Base-by-base conservation (phyloP, 2,329 filamentous ascomycete genomes). In the Byssoonygena ceratinophila region DNA sequence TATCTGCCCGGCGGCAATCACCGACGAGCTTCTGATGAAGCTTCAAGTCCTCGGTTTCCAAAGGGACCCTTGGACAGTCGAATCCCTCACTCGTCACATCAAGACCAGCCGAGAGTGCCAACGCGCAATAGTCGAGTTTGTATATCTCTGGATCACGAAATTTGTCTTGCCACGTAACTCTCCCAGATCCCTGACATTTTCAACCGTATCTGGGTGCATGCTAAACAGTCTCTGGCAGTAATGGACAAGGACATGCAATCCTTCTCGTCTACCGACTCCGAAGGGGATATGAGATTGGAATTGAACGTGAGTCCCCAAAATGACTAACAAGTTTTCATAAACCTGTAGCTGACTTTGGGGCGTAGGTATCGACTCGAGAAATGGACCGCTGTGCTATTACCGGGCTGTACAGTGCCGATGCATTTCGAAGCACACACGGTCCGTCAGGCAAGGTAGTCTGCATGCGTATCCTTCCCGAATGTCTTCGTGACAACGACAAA, bases 391-490 rank as follows among this genome's bases (percentile, higher is more conserved):
- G 53, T 40, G 18, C 36, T 18, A 45, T 52, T 20, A 52, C 53
- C 22, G 34, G 47, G 23, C 9, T 48, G 3, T 25, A 48, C 11
- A 48, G 40, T 44, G 11, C 27, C 44, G 1, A 29, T 2, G 31
- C 50, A 6, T 29, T 43, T 22, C 31, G 29, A 18, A 9, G n/a
- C 29, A n/a, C 14, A 3, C 3, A 18, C 2, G 43, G 27, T 25
- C n/a, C 40, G 3, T 23, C 20, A 29, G 53, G 43, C 4, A 47
- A 29, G 12, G 20, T 54, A 16, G 16, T 20, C 27, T 23, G 32
- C 29, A 43, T 48, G 16, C 47, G 49, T n/a, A 54, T 54, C 36
- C 32, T 54, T 32, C 53, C 53, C 8, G 11, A 36, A 34, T 18
- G 31, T 27, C 5, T 55, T 12, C 18, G 37, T 11, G 11, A 39